Conservation (phyloP, 768 basidiomycete genomes). For the Lanmaoa rubissima region DNA sequence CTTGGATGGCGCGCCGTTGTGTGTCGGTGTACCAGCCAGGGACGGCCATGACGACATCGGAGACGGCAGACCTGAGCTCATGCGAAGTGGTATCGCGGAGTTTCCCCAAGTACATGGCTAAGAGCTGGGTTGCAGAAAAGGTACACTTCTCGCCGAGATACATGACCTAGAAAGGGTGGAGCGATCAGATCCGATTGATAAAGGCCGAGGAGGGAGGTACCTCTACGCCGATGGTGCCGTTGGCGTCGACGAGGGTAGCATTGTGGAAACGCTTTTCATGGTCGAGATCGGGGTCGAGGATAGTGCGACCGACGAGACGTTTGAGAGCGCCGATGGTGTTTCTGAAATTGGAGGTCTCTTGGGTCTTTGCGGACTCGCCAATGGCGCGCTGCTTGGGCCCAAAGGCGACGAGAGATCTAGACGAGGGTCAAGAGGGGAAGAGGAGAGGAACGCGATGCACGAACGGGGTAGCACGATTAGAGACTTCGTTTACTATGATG, state of each 20-base stretch:
- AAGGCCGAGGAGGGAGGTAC: constrained; percentile 38
- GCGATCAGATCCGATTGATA: constrained; percentile 13
- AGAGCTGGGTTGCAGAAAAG: constrained; percentile 89
- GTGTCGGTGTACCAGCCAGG: constrained; percentile 97
- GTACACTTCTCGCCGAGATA: constrained; percentile 78
- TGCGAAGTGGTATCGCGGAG: constrained; percentile 80
- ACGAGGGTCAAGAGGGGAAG: not conserved
- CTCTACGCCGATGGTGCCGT: constrained; percentile 82
- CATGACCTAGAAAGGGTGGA: constrained; percentile 56
- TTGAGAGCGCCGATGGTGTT: constrained; percentile 96
- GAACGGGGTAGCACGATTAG: constrained; percentile 94
- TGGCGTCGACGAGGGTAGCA: constrained; percentile 79
- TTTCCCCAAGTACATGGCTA: constrained; percentile 88
- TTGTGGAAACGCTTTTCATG: constrained; percentile 91
- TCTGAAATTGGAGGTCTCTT: constrained; percentile 96
- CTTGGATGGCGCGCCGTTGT: constrained; percentile 86
- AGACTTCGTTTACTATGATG: constrained; percentile 97
- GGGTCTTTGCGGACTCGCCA: constrained; percentile 95
- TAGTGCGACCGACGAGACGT: constrained; percentile 80
- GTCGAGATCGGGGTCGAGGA: constrained; percentile 78
- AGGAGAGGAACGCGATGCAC: constrained; percentile 30
- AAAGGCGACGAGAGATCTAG: constrained; percentile 91
- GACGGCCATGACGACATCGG: constrained; percentile 93
- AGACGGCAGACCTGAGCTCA: constrained; percentile 84
- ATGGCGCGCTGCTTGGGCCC: constrained; percentile 87